Evolutionary conservation across 2,329 filamentous ascomycete species (phyloP).

Genomic region (Talaromyces sp.): DNA sequence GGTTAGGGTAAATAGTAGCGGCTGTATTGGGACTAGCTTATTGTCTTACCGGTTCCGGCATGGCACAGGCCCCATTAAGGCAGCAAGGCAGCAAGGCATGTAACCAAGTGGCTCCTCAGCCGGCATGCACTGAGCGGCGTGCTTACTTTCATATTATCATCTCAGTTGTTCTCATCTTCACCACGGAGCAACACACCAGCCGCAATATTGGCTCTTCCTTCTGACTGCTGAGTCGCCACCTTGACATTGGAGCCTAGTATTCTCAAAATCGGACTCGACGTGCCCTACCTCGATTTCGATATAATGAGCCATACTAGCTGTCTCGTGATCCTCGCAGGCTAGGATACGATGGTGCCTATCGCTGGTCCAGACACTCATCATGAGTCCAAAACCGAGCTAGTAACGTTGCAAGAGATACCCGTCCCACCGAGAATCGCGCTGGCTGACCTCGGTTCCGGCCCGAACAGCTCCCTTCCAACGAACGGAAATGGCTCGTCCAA

Average conservation of each 20-base stretch:
- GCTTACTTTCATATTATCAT: background rate
- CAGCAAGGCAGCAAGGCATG: background rate
- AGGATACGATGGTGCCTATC: slow-evolving; percentile 15
- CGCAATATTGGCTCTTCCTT: background rate
- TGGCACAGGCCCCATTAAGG: background rate
- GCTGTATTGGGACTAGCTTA: background rate
- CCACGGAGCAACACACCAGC: background rate
- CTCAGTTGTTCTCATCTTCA: background rate
- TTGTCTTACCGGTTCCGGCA: background rate
- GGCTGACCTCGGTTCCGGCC: slow-evolving; percentile 17
- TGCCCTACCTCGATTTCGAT: background rate
- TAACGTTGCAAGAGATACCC: background rate
- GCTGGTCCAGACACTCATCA: background rate
- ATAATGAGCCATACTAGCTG: slow-evolving; percentile 12
- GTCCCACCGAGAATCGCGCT: slow-evolving; percentile 6
- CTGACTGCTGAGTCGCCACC: background rate
- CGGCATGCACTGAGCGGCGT: background rate
- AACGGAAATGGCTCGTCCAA: background rate
- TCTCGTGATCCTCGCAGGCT: background rate
- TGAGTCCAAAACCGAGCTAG: background rate
- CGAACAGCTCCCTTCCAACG: slow-evolving; percentile 7
- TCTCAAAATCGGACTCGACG: background rate
- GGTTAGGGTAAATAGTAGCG: background rate
- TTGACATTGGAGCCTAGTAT: background rate
- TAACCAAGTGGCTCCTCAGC: background rate